These are phyloP conservation scores for Porogramme epimiltina DNA, from an alignment of 1,284 basidiomycete species.

Conservation along the genomic window DNA sequence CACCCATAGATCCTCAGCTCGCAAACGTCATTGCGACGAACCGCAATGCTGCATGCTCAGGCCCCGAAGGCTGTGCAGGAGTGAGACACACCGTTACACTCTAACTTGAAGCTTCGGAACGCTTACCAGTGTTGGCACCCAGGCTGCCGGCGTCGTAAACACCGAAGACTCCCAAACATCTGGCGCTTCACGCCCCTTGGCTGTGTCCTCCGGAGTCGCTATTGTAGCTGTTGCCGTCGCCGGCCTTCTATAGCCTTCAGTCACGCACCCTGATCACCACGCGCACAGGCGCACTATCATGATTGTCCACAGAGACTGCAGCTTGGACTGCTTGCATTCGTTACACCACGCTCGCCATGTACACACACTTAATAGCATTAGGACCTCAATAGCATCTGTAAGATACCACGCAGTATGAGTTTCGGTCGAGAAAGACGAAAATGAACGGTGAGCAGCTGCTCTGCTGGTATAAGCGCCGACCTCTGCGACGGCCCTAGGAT, in stretches of 20 bases:
- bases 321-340: conserved; percentile 19
- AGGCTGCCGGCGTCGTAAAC: not conserved
- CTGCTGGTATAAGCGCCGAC: too few species aligned
- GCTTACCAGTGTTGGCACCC: not conserved
- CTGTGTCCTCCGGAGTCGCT: not conserved
- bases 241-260: conserved; percentile 5
- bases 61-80: conserved; percentile 14
- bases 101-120: not conserved
- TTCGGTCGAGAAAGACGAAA: too few species aligned
- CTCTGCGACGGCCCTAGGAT: too few species aligned
- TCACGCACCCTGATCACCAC: not conserved
- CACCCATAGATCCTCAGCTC: conserved; percentile 17
- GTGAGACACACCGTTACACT: conserved; percentile 4
- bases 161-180: conserved; percentile 1
- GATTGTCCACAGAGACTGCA: conserved; percentile 19
- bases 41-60: conserved; percentile 15
- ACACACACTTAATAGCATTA: conserved; percentile 4
- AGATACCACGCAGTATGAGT: too few species aligned
- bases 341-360: conserved; percentile 6
- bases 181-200: conserved; percentile 4
- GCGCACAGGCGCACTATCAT: not conserved
- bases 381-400: too few species aligned
- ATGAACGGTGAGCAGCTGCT: too few species aligned
- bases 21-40: conserved; percentile 19
- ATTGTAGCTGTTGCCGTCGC: conserved; percentile 6